A percentile compares a stretch with the other conserved stretches of the same genome.
These are phyloP conservation scores for Penicillium waksmanii DNA, from an alignment of 495 filamentous ascomycete species.

Conservation along the genomic window DNA sequence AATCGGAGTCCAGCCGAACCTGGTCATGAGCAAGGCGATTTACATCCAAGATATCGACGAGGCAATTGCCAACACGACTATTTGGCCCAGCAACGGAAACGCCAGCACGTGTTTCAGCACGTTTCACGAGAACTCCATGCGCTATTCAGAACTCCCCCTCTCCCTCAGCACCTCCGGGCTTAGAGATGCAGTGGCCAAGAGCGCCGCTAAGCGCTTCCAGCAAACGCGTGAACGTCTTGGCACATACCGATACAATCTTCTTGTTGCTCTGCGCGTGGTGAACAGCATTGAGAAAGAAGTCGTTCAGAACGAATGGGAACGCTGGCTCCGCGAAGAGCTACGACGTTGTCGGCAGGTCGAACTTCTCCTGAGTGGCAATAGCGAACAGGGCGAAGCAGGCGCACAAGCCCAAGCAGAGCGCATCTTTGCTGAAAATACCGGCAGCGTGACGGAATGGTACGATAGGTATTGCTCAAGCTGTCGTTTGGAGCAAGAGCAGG, in stretches of 20 bases:
- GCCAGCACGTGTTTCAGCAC: slow-evolving; percentile 48
- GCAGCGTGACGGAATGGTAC: slow-evolving; percentile 64
- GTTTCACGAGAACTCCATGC: slow-evolving; percentile 46
- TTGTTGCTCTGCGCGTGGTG: slow-evolving; percentile 88
- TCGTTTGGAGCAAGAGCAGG: slow-evolving; percentile 56
- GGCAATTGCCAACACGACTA: slow-evolving; percentile 52
- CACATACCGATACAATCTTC: slow-evolving; percentile 83
- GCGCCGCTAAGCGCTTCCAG: slow-evolving; percentile 67
- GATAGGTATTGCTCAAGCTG: slow-evolving; percentile 77
- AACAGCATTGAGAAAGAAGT: slow-evolving; percentile 88
- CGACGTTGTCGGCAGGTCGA: slow-evolving; percentile 67
- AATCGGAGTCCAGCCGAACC: slow-evolving; percentile 76
- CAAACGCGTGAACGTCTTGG: slow-evolving; percentile 81
- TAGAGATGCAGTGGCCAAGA: slow-evolving; percentile 52
- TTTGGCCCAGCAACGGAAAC: slow-evolving; percentile 39
- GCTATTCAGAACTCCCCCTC: slow-evolving; percentile 33
- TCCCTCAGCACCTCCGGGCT: slow-evolving; percentile 38
- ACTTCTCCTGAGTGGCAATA: slow-evolving; percentile 46
- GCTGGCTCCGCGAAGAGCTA: slow-evolving; percentile 78
- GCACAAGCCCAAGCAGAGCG: slow-evolving; percentile 28
- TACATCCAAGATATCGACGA: slow-evolving; percentile 83
- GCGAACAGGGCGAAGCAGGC: slow-evolving; percentile 30
- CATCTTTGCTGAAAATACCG: slow-evolving; percentile 45
- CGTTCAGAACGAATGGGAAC: slow-evolving; percentile 84
- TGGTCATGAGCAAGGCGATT: slow-evolving; percentile 81